phyloP scores from a whole-genome alignment of 441 rosid species.

The Populus trichocarpa region DNA sequence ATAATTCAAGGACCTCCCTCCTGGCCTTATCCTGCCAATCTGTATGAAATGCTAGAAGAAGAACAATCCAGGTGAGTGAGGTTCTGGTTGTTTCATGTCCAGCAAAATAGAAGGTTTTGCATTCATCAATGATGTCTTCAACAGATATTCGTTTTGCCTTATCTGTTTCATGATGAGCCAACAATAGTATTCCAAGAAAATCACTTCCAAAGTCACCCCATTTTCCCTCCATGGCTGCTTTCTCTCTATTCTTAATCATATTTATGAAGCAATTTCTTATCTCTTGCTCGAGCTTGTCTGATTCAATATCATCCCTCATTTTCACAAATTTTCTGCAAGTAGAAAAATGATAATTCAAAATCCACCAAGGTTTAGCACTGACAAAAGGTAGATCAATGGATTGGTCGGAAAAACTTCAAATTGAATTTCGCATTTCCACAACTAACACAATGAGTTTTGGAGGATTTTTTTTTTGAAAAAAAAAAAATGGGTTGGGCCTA shows the following conservation, averaged over 20 bases:
- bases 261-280: constrained; percentile 18
- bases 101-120: constrained; percentile 38
- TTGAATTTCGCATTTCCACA: no score
- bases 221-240: constrained; percentile 4
- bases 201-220: constrained; percentile 14
- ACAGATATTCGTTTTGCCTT: constrained; percentile 25
- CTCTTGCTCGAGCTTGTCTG: constrained; percentile 25
- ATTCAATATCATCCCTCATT: constrained; percentile 25
- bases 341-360: no score
- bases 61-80: constrained; percentile 38
- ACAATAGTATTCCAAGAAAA: constrained; percentile 22
- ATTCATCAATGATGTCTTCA: constrained; percentile 39
- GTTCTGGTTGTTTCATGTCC: constrained; percentile 42
- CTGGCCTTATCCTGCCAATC: constrained; percentile 50
- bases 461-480: no score
- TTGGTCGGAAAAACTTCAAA: no score
- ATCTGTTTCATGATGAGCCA: constrained; percentile 23
- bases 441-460: no score
- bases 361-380: no score
- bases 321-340: constrained; percentile 21
- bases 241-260: constrained; percentile 27
- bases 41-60: constrained; percentile 37
- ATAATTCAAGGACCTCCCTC: constrained; percentile 27
- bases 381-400: no score
- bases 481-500: no score